Evolutionary conservation across 108 stramenopile genomes (phyloP).

Genomic region (Heterococcus sp.): DNA sequence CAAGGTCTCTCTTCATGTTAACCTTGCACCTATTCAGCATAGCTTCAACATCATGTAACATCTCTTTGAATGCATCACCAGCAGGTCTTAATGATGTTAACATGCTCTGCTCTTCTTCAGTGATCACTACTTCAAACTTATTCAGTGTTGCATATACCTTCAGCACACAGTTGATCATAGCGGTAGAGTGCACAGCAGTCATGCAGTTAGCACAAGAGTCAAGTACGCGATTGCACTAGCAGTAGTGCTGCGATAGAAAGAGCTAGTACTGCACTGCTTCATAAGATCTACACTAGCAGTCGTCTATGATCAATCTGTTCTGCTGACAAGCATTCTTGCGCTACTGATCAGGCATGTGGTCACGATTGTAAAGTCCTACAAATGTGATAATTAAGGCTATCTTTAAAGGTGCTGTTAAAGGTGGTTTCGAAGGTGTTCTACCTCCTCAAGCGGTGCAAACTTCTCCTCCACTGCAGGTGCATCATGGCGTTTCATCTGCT

Average conservation of each 20-base stretch:
- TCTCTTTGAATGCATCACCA: slow-evolving; percentile 48
- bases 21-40: slow-evolving; percentile 59
- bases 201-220: too few relatives aligned
- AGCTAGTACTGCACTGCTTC: too few relatives aligned
- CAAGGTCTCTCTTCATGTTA: slow-evolving; percentile 66
- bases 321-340: too few relatives aligned
- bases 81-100: slow-evolving; percentile 30
- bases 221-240: too few relatives aligned
- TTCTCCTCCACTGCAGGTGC: slow-evolving; percentile 41
- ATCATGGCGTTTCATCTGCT: slow-evolving; percentile 27
- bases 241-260: too few relatives aligned
- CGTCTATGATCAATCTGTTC: too few relatives aligned
- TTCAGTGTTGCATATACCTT: slow-evolving; percentile 52
- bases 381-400: too few relatives aligned
- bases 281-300: too few relatives aligned
- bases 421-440: background rate
- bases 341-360: too few relatives aligned
- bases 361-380: too few relatives aligned
- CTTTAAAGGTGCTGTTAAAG: background rate
- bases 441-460: slow-evolving; percentile 58
- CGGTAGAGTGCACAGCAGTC: too few relatives aligned
- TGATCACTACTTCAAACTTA: slow-evolving; percentile 55
- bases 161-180: too few relatives aligned
- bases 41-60: slow-evolving; percentile 50
- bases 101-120: slow-evolving; percentile 47